These are phyloP conservation scores for Cymbopogon flexuosus DNA, from an alignment of 202 grass and related monocot species.

Conservation along the genomic window DNA sequence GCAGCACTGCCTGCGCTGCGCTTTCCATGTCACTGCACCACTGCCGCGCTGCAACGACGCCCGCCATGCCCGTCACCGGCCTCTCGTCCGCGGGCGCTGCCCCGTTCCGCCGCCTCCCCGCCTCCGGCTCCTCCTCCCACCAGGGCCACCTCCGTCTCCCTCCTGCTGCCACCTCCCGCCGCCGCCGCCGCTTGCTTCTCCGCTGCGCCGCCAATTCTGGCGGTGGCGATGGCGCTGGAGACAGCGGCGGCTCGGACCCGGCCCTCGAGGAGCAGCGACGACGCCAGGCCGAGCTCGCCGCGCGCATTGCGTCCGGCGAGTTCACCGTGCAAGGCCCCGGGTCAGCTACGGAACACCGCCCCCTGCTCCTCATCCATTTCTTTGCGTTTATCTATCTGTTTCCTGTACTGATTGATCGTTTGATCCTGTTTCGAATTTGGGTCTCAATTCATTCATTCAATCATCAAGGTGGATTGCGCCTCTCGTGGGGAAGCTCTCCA, in stretches of 20 bases:
- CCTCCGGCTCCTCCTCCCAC: background rate
- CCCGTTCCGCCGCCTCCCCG: slow-evolving; percentile 4
- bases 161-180: background rate
- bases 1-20: background rate
- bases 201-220: slow-evolving; percentile 43
- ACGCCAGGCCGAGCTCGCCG: slow-evolving; percentile 58
- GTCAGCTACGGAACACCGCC: slow-evolving; percentile 13
- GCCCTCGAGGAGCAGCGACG: slow-evolving; percentile 45
- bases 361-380: background rate
- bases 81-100: slow-evolving; percentile 24
- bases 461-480: slow-evolving; percentile 53
- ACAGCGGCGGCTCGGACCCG: slow-evolving; percentile 22
- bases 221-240: background rate
- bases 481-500: slow-evolving; percentile 37
- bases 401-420: too few relatives aligned
- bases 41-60: background rate
- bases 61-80: slow-evolving; percentile 33
- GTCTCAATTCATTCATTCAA: background rate
- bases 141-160: slow-evolving; percentile 11
- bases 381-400: too few relatives aligned
- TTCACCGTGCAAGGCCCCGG: slow-evolving; percentile 66
- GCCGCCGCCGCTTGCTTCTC: slow-evolving; percentile 30
- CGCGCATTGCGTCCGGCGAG: slow-evolving; percentile 87
- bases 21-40: slow-evolving; percentile 23
- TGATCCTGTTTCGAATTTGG: background rate